Evolutionary conservation across 2,329 filamentous ascomycete species (phyloP).

Genomic region (Ceratocystis papillata): DNA sequence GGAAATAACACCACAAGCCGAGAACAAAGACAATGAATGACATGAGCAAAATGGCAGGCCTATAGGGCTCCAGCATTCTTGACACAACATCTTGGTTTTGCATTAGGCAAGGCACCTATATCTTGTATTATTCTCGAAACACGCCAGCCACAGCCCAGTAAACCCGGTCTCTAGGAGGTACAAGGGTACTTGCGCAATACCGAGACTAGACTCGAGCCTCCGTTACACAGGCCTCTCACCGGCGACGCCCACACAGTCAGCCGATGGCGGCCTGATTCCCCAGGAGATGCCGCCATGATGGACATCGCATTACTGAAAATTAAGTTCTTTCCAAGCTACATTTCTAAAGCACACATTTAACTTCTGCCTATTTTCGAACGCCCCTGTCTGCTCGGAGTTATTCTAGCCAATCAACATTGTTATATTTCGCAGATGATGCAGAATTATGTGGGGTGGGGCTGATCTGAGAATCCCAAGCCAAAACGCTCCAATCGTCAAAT

Average conservation of each 20-base stretch:
- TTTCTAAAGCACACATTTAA: too few relatives aligned
- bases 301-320: too few relatives aligned
- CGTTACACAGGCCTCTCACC: not conserved
- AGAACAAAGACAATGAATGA: not conserved
- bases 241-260: too few relatives aligned
- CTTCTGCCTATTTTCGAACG: too few relatives aligned
- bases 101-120: not conserved
- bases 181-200: not conserved
- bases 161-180: not conserved
- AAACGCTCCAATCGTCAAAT: too few relatives aligned
- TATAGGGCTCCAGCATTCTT: not conserved
- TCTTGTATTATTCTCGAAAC: not conserved
- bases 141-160: not conserved
- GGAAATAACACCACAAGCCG: not conserved
- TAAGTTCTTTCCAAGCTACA: too few relatives aligned
- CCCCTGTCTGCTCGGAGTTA: too few relatives aligned
- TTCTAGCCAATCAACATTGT: too few relatives aligned
- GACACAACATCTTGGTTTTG: not conserved
- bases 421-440: too few relatives aligned
- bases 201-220: not conserved
- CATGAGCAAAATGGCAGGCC: not conserved
- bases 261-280: too few relatives aligned
- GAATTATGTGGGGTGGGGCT: too few relatives aligned
- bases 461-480: too few relatives aligned
- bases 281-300: not conserved